A percentile compares a stretch with the other conserved stretches of the same genome.
These are phyloP conservation scores for Penicillium crustosum DNA, from an alignment of 2,329 filamentous ascomycete species.

Conservation along the genomic window DNA sequence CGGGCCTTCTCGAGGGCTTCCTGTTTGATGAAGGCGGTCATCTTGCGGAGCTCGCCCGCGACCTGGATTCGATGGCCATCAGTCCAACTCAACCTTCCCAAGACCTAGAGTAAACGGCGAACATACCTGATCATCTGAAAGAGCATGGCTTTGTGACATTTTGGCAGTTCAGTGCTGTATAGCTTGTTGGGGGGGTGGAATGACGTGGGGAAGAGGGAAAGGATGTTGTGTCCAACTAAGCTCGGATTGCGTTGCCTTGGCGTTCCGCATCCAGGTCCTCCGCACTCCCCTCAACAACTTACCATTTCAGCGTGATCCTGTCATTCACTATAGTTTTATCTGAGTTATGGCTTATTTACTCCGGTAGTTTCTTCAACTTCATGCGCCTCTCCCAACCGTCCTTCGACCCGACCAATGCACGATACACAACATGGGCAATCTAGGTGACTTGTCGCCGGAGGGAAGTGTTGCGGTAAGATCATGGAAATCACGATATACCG, in stretches of 20 bases:
- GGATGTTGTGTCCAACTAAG: constrained; percentile 27
- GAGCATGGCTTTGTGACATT: constrained; percentile 91
- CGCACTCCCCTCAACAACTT: constrained; percentile 12
- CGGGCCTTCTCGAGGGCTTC: constrained; percentile 95
- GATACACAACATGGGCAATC: constrained; percentile 61
- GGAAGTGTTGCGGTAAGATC: constrained; percentile 70
- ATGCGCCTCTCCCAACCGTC: constrained; percentile 41
- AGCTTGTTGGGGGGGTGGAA: constrained; percentile 15
- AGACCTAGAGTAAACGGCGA: background rate
- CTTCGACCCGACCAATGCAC: constrained; percentile 40
- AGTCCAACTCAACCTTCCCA: constrained; percentile 10
- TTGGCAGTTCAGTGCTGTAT: constrained; percentile 45
- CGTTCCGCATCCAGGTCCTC: constrained; percentile 23
- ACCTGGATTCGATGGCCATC: constrained; percentile 59
- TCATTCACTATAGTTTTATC: constrained; percentile 5
- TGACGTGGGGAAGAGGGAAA: constrained; percentile 23
- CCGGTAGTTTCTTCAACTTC: constrained; percentile 18
- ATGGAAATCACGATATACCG: constrained; percentile 12
- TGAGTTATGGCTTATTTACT: constrained; percentile 20
- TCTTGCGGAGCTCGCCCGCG: constrained; percentile 97
- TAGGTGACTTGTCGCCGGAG: constrained; percentile 73
- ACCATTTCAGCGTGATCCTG: constrained; percentile 8
- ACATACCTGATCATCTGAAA: constrained; percentile 93
- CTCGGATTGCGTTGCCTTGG: constrained; percentile 23
- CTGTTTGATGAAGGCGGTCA: constrained; percentile 99